Percentiles rank a stretch among this genome's conserved stretches.
phyloP scores from a whole-genome alignment of 2,329 filamentous ascomycete species.

The Xylariales sp. region DNA sequence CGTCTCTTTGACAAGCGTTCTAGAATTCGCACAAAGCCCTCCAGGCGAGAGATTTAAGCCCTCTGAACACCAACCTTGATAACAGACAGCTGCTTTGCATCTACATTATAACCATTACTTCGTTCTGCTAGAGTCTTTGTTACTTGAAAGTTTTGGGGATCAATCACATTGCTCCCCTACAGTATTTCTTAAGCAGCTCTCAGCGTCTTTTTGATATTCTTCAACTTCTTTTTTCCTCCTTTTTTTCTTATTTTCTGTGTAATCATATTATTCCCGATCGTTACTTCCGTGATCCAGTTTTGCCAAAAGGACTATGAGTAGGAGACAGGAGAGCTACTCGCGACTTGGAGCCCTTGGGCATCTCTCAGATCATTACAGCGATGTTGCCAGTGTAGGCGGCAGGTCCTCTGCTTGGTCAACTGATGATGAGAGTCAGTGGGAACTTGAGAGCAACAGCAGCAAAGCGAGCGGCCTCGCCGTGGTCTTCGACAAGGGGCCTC shows the following conservation, averaged over 20 bases:
- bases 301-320: constrained; percentile 16
- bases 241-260: too few relatives aligned
- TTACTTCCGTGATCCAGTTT: neutral
- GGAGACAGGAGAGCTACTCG: constrained; percentile 31
- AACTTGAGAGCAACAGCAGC: constrained; percentile 23
- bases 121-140: neutral
- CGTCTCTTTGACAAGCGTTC: neutral
- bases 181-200: neutral
- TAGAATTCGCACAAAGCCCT: neutral
- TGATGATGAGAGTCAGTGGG: constrained; percentile 20
- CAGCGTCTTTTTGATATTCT: neutral
- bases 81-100: constrained; percentile 8
- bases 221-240: neutral
- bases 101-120: neutral
- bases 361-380: constrained; percentile 36
- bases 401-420: neutral
- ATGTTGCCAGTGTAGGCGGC: constrained; percentile 23
- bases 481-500: constrained; percentile 27
- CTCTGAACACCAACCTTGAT: too few relatives aligned
- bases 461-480: constrained; percentile 28
- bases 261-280: neutral
- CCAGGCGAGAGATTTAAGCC: too few relatives aligned
- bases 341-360: constrained; percentile 36
- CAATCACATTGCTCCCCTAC: neutral
- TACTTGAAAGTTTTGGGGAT: neutral